A percentile compares a stretch with the other conserved stretches of the same genome.
phyloP scores from a whole-genome alignment of 192 early-diverging fungal genomes.

The Coemansia sp. region DNA sequence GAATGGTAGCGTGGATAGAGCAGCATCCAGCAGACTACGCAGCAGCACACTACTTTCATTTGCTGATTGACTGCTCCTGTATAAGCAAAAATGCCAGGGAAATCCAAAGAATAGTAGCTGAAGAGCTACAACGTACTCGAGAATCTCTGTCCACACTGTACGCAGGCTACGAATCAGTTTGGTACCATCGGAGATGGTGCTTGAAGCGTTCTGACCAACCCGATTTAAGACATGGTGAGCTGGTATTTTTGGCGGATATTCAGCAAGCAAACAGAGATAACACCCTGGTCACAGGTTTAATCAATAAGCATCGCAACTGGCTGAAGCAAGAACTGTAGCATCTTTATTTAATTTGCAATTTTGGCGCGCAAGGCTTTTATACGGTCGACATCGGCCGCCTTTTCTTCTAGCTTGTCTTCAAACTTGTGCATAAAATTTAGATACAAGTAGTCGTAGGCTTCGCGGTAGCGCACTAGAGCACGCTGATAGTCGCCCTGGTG shows the following conservation, averaged over 20 bases:
- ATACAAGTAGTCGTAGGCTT: constrained; percentile 32
- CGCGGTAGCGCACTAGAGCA: constrained; percentile 38
- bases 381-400: not conserved
- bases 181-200: constrained; percentile 48
- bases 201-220: not conserved
- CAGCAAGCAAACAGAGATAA: not conserved
- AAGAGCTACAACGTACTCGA: constrained; percentile 17
- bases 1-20: constrained; percentile 17
- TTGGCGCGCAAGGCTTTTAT: not conserved
- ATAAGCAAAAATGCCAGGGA: too few species aligned
- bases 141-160: constrained; percentile 16
- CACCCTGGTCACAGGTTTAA: constrained; percentile 2
- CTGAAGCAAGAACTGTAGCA: constrained; percentile 10
- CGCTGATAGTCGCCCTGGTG: constrained; percentile 19
- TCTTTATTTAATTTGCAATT: not conserved
- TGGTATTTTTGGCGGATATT: constrained; percentile 10
- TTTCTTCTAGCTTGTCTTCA: constrained; percentile 5
- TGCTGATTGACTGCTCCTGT: constrained; percentile 12
- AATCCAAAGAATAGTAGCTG: too few species aligned
- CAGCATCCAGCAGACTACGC: constrained; percentile 46
- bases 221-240: not conserved
- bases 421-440: constrained; percentile 1
- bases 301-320: constrained; percentile 24
- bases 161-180: constrained; percentile 37
- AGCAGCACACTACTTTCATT: constrained; percentile 41